These are phyloP conservation scores for Hemileccinum impolitum DNA, from an alignment of 768 basidiomycete genomes.

Conservation along the genomic window DNA sequence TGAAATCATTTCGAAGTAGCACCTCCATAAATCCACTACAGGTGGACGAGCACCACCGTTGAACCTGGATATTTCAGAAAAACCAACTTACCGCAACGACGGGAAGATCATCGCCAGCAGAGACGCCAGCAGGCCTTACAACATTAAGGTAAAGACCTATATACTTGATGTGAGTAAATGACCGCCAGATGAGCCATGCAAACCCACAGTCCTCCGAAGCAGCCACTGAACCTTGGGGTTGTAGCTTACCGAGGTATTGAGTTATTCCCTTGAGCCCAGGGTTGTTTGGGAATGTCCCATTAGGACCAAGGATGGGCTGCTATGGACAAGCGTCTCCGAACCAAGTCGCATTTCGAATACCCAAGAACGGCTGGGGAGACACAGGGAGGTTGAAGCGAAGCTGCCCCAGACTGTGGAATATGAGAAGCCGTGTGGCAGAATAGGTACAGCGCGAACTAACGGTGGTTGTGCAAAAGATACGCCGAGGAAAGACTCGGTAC, in stretches of 20 bases:
- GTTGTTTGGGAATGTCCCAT: neutral
- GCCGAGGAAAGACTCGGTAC: slow-evolving; percentile 16
- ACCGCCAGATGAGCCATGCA: too few species aligned
- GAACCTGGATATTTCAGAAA: neutral
- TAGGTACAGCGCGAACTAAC: neutral
- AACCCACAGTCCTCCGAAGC: slow-evolving; percentile 19
- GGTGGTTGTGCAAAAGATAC: slow-evolving; percentile 17
- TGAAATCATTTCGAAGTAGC: neutral
- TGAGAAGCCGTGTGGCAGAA: neutral
- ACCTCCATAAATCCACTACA: slow-evolving; percentile 14
- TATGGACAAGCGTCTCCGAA: slow-evolving; percentile 43
- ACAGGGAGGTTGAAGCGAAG: slow-evolving; percentile 19
- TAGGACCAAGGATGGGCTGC: slow-evolving; percentile 15
- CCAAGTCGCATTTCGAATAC: slow-evolving; percentile 32
- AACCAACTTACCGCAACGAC: slow-evolving; percentile 18
- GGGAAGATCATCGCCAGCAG: slow-evolving; percentile 13
- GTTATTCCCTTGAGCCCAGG: neutral
- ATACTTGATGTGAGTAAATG: neutral
- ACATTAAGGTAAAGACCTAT: slow-evolving; percentile 28
- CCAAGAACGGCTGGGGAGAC: slow-evolving; percentile 20
- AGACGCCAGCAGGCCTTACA: slow-evolving; percentile 15
- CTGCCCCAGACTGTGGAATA: slow-evolving; percentile 8
- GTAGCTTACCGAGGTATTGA: slow-evolving; percentile 3
- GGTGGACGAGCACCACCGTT: too few species aligned
- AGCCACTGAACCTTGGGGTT: neutral